These are phyloP conservation scores for Arxiozyma telluris DNA, from an alignment of 1,139 yeast genomes.

Conservation along the genomic window DNA sequence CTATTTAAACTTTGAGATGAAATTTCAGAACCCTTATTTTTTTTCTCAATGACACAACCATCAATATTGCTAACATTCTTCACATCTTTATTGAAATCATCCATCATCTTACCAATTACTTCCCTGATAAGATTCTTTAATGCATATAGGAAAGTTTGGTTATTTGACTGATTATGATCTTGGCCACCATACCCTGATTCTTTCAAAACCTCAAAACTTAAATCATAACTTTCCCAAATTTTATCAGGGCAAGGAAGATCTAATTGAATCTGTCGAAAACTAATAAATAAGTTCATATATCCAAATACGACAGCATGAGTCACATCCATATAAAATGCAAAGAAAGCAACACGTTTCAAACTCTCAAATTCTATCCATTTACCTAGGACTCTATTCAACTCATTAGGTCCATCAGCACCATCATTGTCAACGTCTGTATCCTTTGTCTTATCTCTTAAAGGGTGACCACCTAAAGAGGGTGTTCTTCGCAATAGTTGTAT, in stretches of 20 bases:
- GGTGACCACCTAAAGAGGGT: slow-evolving; percentile 66
- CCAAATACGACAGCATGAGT: slow-evolving; percentile 76
- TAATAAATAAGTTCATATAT: slow-evolving; percentile 61
- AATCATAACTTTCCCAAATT: slow-evolving; percentile 53
- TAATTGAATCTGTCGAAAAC: slow-evolving; percentile 54
- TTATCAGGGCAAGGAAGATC: slow-evolving; percentile 73
- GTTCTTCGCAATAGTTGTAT: slow-evolving; percentile 64
- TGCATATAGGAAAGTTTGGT: slow-evolving; percentile 42
- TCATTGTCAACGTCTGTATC: slow-evolving; percentile 12
- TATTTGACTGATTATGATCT: slow-evolving; percentile 6
- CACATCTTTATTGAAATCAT: slow-evolving; percentile 1
- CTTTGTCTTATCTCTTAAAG: slow-evolving; percentile 32
- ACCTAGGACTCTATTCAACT: slow-evolving; percentile 35
- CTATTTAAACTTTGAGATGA: neutral
- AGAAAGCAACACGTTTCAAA: slow-evolving; percentile 65
- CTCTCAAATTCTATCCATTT: slow-evolving; percentile 75
- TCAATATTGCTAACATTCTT: neutral
- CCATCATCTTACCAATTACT: slow-evolving; percentile 1
- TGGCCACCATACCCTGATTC: slow-evolving; percentile 17
- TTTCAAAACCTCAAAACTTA: slow-evolving; percentile 21
- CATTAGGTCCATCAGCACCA: slow-evolving; percentile 11
- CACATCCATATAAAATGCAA: slow-evolving; percentile 73
- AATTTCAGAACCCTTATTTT: neutral
- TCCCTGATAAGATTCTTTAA: slow-evolving; percentile 45
- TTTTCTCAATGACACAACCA: neutral